These are phyloP conservation scores for Zygosaccharomyces sapae DNA, from an alignment of 1,139 yeast genomes.

Conservation along the genomic window DNA sequence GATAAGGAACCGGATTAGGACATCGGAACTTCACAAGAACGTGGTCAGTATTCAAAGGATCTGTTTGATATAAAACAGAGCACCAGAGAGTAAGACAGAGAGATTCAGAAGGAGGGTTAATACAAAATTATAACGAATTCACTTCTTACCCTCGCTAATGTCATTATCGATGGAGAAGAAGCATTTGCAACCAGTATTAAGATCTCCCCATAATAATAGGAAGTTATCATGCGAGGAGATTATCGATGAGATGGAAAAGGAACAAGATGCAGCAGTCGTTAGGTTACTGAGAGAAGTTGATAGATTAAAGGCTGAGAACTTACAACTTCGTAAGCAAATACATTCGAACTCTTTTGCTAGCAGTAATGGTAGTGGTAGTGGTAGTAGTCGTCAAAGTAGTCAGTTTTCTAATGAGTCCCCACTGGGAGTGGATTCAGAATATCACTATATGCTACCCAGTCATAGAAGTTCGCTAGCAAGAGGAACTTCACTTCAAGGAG, in stretches of 20 bases:
- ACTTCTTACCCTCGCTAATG: background rate
- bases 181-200: constrained; percentile 13
- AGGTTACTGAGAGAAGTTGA: constrained; percentile 55
- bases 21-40: background rate
- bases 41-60: background rate
- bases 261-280: constrained; percentile 63
- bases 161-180: constrained; percentile 3
- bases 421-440: constrained; percentile 1
- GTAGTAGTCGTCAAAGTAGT: background rate
- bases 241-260: constrained; percentile 62
- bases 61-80: background rate
- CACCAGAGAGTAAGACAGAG: background rate
- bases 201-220: constrained; percentile 13
- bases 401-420: background rate
- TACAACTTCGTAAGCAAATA: constrained; percentile 21
- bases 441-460: constrained; percentile 9
- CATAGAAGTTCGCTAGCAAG: constrained; percentile 9
- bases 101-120: background rate
- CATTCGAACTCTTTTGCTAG: background rate
- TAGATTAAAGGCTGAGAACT: constrained; percentile 49
- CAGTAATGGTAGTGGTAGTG: background rate
- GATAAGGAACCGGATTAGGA: background rate
- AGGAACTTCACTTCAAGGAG: constrained; percentile 11
- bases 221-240: constrained; percentile 42
- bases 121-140: background rate